Percentiles rank a stretch among this genome's conserved stretches.
Conservation (phyloP, 2,329 filamentous ascomycete genomes). For the Periconia sp. region DNA sequence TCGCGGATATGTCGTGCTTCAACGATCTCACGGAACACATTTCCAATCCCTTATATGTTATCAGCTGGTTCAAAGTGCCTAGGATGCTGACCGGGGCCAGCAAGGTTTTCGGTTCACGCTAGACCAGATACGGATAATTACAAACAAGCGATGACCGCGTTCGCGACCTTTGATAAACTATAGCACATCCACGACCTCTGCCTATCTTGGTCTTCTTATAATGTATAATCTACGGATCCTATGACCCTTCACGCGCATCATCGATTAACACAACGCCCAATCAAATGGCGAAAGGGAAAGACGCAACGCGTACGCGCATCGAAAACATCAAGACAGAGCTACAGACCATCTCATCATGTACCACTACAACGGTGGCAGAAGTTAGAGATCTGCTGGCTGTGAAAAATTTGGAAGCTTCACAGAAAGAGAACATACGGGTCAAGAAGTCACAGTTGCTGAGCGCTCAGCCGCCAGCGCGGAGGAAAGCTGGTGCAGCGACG, state of each 20-base stretch:
- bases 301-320: slow-evolving; percentile 51
- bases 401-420: slow-evolving; percentile 38
- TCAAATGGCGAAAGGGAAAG: slow-evolving; percentile 37
- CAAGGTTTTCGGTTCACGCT: too few relatives aligned
- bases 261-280: background rate
- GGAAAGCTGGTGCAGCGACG: slow-evolving; percentile 33
- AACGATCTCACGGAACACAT: too few relatives aligned
- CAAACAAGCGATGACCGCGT: too few relatives aligned
- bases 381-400: slow-evolving; percentile 54
- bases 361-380: slow-evolving; percentile 51
- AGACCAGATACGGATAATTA: too few relatives aligned
- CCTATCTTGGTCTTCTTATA: slow-evolving; percentile 18
- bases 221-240: slow-evolving; percentile 35
- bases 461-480: slow-evolving; percentile 26
- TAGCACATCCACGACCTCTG: background rate
- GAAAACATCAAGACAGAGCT: slow-evolving; percentile 58
- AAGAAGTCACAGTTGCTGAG: slow-evolving; percentile 36
- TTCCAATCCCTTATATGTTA: too few relatives aligned
- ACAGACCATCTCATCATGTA: slow-evolving; percentile 56
- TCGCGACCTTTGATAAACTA: too few relatives aligned
- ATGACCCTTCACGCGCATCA: slow-evolving; percentile 17
- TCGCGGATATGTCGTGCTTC: too few relatives aligned
- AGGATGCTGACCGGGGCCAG: too few relatives aligned
- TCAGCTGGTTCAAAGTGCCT: too few relatives aligned
- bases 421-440: slow-evolving; percentile 39